phyloP scores from a whole-genome alignment of 208 protist genomes.

The Acanthamoeba triangularis region DNA sequence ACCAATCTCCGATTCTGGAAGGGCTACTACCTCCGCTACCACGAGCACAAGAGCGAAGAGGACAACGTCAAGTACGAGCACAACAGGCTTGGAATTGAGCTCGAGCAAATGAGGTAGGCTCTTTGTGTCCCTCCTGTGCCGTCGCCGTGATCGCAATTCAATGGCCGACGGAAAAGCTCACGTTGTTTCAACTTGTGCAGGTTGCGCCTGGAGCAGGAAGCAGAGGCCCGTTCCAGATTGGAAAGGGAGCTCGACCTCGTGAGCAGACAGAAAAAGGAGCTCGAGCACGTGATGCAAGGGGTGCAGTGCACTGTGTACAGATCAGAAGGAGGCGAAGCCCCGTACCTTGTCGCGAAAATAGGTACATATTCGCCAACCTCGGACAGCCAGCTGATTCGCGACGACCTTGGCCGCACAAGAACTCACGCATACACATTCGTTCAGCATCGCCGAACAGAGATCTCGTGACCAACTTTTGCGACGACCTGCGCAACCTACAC shows the following conservation, averaged over 20 bases:
- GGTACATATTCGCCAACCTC: not conserved
- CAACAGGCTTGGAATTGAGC: not conserved
- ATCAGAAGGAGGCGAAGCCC: conserved; percentile 72
- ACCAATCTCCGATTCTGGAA: conserved; percentile 65
- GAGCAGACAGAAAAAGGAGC: conserved; percentile 48
- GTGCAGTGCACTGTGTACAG: conserved; percentile 77
- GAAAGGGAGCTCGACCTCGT: conserved; percentile 42
- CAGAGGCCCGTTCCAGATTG: conserved; percentile 31
- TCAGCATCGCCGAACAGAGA: conserved; percentile 58
- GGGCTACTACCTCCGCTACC: conserved; percentile 76
- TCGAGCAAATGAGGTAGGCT: conserved; percentile 8
- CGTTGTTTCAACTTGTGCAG: not conserved
- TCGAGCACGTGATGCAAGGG: conserved; percentile 71
- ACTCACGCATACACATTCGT: not conserved
- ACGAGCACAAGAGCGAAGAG: conserved; percentile 57
- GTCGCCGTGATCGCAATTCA: no score
- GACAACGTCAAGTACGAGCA: conserved; percentile 73
- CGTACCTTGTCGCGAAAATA: conserved; percentile 75
- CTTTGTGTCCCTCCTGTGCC: not conserved
- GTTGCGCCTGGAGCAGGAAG: not conserved
- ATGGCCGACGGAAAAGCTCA: no score
- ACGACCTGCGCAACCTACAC: conserved; percentile 73
- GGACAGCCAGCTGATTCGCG: not conserved
- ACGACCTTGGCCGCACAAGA: not conserved
- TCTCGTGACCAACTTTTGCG: conserved; percentile 73